Base-by-base conservation (phyloP, 305 asterid species). In the Solanum hybrid region DNA sequence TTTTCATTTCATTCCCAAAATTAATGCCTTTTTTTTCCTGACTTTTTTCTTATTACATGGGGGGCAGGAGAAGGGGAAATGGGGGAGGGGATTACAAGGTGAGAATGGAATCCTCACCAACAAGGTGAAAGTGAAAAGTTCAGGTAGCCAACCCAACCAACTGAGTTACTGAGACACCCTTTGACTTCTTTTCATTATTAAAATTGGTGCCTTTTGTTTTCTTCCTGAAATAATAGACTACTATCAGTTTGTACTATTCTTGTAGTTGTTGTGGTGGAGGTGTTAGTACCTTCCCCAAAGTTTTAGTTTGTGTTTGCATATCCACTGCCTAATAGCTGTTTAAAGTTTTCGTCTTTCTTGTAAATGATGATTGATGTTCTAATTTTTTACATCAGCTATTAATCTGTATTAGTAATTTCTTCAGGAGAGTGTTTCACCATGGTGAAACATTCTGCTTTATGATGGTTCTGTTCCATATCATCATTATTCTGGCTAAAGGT, bases 381-480 rank as follows among this genome's bases (percentile, higher is more conserved):
- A 31, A 76, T 19, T 12, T 22, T 60, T 77, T 77, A 34, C n/a
- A 3, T 51, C 78, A 31, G 86, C 11, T 88, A 89, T 89, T 84
- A n/a, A 73, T 69, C 31, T 88, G 79, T 36, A 36, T 71, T 73
- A 40, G 73, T 85, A 19, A 73, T 73, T 72, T 84, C 87, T 90
- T 86, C 90, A 95, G 98, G 95, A 90, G 92, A 31, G 42, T 42
- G 27, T 84, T 90, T 89, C 91, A 78, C 86, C 89, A 87, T 85
- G 93, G 90, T 86, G 94, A 92, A 90, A 89, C 91, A 36, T 89
- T 93, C 88, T 86, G 22, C 90, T 90, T 94, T 85, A 27, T 89
- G 92, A 91, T 90, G 91, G 90, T 93, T 87, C 91, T 94, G 35
- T 40, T 94, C 60, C 92, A 91, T 92, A 86, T 92, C 86, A 73